A percentile compares a stretch with the other conserved stretches of the same genome.
Conservation (phyloP, 495 filamentous ascomycete species). For the Pseudevernia furfuracea region DNA sequence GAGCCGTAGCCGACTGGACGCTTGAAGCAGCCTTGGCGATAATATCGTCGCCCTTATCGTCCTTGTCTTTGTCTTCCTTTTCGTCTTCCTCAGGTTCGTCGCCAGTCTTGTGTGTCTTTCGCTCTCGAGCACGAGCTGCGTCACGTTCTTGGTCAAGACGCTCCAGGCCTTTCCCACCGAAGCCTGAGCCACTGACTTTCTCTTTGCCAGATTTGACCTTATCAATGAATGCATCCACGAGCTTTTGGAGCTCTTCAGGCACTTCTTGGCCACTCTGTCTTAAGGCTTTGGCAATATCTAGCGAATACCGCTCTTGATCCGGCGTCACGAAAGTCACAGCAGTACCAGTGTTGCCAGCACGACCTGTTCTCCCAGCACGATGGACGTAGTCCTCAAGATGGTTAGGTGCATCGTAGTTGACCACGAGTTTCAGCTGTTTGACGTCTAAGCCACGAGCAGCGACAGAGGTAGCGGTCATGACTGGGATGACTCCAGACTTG, state of each 20-base stretch:
- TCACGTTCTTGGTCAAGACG: constrained; percentile 86
- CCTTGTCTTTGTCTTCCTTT: constrained; percentile 59
- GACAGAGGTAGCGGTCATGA: constrained; percentile 91
- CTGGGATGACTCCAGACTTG: constrained; percentile 80
- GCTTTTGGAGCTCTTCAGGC: constrained; percentile 59
- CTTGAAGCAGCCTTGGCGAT: constrained; percentile 59
- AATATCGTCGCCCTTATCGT: constrained; percentile 48
- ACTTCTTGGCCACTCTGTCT: constrained; percentile 79
- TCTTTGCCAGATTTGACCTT: constrained; percentile 91
- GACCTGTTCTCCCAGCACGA: constrained; percentile 85
- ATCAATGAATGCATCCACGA: constrained; percentile 64
- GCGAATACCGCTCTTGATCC: constrained; percentile 82
- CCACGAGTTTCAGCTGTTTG: constrained; percentile 89
- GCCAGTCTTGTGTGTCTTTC: constrained; percentile 81
- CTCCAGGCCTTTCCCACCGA: constrained; percentile 92
- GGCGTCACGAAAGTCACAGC: constrained; percentile 91
- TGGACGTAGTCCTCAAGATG: constrained; percentile 98
- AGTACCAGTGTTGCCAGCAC: constrained; percentile 89
- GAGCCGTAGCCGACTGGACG: constrained; percentile 50
- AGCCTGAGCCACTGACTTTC: constrained; percentile 72
- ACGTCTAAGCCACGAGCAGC: constrained; percentile 94
- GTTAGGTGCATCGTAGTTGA: constrained; percentile 95
- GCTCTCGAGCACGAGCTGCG: constrained; percentile 71
- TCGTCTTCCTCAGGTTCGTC: constrained; percentile 83
- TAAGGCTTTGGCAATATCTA: constrained; percentile 89